phyloP scores from a whole-genome alignment of 2,329 filamentous ascomycete genomes.

The Botrytis porri region DNA sequence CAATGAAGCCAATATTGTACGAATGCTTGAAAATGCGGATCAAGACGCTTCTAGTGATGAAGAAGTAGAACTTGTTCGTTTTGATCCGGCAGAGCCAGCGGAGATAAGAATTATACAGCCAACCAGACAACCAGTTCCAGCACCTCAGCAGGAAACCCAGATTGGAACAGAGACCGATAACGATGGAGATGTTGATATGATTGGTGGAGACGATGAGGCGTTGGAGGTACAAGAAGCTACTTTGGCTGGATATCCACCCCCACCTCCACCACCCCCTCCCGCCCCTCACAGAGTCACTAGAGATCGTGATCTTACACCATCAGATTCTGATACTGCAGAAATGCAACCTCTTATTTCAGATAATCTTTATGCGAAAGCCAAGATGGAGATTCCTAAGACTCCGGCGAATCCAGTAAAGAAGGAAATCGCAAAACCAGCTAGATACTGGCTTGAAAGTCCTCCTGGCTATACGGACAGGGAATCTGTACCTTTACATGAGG shows the following conservation, averaged over 20 bases:
- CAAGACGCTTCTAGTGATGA: constrained; percentile 24
- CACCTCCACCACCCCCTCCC: constrained; percentile 48
- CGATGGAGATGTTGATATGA: constrained; percentile 45
- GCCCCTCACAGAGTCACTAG: constrained; percentile 44
- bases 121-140: constrained; percentile 15
- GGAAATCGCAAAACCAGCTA: constrained; percentile 60
- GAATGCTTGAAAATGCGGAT: constrained; percentile 38
- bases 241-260: constrained; percentile 67
- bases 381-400: constrained; percentile 77
- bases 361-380: constrained; percentile 59
- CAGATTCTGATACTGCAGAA: constrained; percentile 70
- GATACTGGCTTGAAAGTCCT: constrained; percentile 85
- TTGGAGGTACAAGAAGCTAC: constrained; percentile 76
- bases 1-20: constrained; percentile 45
- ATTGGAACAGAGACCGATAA: constrained; percentile 41
- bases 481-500: constrained; percentile 70
- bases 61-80: constrained; percentile 23
- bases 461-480: constrained; percentile 61
- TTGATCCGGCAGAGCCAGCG: background rate
- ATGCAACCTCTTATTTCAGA: constrained; percentile 56
- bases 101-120: constrained; percentile 29
- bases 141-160: constrained; percentile 31
- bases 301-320: constrained; percentile 63
- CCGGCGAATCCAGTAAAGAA: constrained; percentile 55
- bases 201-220: constrained; percentile 51